A percentile compares a stretch with the other conserved stretches of the same genome.
Conservation (phyloP, 2,329 filamentous ascomycete genomes). For the Scytalidium sp. region DNA sequence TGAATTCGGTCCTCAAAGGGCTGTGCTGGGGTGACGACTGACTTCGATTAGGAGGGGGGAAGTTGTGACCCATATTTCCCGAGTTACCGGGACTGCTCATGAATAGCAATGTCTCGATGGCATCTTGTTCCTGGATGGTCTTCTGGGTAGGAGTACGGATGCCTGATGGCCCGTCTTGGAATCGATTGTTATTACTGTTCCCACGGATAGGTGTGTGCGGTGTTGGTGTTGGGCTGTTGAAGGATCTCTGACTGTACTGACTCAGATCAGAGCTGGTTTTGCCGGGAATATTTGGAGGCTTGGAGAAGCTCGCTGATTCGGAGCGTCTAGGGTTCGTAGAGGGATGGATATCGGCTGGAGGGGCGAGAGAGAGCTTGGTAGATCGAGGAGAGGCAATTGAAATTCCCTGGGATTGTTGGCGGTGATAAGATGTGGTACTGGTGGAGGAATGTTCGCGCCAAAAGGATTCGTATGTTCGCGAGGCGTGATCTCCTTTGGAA, state of each 20-base stretch:
- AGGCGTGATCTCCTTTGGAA: constrained; percentile 26
- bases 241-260: constrained; percentile 19
- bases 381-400: constrained; percentile 47
- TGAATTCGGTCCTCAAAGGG: constrained; percentile 27
- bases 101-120: constrained; percentile 75
- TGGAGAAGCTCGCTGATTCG: constrained; percentile 24
- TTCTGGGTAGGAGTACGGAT: constrained; percentile 65
- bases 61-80: constrained; percentile 55
- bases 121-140: constrained; percentile 72
- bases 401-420: constrained; percentile 36
- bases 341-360: constrained; percentile 34
- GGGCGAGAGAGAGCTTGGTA: constrained; percentile 30
- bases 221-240: constrained; percentile 21
- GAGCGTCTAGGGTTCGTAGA: constrained; percentile 23
- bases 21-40: constrained; percentile 24
- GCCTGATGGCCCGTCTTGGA: not conserved
- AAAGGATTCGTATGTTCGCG: constrained; percentile 39
- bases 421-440: constrained; percentile 27
- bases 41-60: constrained; percentile 37
- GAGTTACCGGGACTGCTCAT: constrained; percentile 79
- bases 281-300: constrained; percentile 22
- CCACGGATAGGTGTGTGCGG: constrained; percentile 7
- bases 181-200: not conserved
- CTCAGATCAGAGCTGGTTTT: constrained; percentile 15
- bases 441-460: constrained; percentile 41